These are phyloP conservation scores for Cryptomeria japonica DNA, from an alignment of 75 land plant species.

Conservation along the genomic window DNA sequence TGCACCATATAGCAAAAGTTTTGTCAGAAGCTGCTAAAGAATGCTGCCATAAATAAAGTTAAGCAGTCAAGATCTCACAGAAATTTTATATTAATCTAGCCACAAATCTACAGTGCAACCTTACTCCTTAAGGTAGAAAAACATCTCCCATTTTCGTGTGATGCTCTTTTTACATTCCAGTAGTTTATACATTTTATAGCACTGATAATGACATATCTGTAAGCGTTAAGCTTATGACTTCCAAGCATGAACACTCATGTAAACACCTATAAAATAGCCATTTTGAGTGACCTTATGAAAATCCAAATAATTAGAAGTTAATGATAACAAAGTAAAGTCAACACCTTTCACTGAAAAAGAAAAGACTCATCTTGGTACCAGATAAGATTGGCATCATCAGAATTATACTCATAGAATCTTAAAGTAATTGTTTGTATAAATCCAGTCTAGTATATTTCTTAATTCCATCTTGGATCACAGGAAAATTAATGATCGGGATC, in stretches of 20 bases:
- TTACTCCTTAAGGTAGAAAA: background rate
- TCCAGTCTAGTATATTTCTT: no score
- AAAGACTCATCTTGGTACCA: background rate
- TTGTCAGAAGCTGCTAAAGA: background rate
- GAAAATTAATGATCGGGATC: no score
- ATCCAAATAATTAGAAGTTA: background rate
- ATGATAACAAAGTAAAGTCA: background rate
- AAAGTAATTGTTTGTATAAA: no score
- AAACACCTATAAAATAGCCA: background rate
- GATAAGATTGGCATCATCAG: no score
- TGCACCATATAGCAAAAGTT: constrained; percentile 16
- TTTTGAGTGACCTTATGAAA: background rate
- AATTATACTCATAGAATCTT: no score
- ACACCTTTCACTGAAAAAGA: background rate
- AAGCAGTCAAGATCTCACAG: background rate
- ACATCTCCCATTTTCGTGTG: background rate
- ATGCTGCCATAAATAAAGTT: background rate
- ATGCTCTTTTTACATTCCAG: background rate
- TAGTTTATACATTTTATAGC: background rate
- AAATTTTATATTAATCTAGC: background rate
- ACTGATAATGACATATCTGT: background rate
- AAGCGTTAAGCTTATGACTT: background rate
- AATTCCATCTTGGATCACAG: no score
- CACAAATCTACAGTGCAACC: background rate
- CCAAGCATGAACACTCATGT: background rate